Evolutionary conservation across 805 yeast species (phyloP).

Genomic region (Wickerhamomyces sydowiorum): DNA sequence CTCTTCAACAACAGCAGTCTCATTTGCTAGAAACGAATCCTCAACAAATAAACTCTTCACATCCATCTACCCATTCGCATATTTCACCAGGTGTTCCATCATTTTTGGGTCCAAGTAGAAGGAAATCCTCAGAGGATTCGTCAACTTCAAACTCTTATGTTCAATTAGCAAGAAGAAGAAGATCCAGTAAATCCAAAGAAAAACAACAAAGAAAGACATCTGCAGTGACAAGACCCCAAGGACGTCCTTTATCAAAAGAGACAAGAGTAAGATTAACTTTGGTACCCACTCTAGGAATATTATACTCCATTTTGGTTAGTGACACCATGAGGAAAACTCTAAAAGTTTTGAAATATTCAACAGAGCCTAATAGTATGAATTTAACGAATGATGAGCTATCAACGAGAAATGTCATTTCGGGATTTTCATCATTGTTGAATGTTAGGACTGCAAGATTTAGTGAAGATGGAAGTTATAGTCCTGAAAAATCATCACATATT

Average conservation of each 20-base stretch:
- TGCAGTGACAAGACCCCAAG: constrained; percentile 22
- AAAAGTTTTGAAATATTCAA: constrained; percentile 17
- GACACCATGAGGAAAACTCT: constrained; percentile 21
- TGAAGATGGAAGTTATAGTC: constrained; percentile 29
- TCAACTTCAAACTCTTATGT: constrained; percentile 11
- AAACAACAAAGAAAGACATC: constrained; percentile 9
- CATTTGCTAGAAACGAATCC: no score
- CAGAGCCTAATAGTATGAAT: constrained; percentile 5
- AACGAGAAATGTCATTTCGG: constrained; percentile 14
- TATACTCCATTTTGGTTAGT: constrained; percentile 37
- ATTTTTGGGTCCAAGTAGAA: neutral
- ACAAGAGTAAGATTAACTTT: constrained; percentile 42
- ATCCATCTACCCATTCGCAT: neutral
- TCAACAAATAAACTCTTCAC: no score
- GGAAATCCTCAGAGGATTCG: constrained; percentile 5
- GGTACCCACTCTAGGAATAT: constrained; percentile 36
- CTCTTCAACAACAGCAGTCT: no score
- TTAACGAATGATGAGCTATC: constrained; percentile 17
- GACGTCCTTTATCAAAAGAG: constrained; percentile 45
- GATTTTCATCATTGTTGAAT: constrained; percentile 17
- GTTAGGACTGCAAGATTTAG: constrained; percentile 15
- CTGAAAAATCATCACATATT: constrained; percentile 24
- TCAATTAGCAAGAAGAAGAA: constrained; percentile 21
- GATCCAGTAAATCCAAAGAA: constrained; percentile 15
- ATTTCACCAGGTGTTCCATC: neutral